Conservation (phyloP, 2,329 filamentous ascomycete species). For the Ophiosphaerella narmari region DNA sequence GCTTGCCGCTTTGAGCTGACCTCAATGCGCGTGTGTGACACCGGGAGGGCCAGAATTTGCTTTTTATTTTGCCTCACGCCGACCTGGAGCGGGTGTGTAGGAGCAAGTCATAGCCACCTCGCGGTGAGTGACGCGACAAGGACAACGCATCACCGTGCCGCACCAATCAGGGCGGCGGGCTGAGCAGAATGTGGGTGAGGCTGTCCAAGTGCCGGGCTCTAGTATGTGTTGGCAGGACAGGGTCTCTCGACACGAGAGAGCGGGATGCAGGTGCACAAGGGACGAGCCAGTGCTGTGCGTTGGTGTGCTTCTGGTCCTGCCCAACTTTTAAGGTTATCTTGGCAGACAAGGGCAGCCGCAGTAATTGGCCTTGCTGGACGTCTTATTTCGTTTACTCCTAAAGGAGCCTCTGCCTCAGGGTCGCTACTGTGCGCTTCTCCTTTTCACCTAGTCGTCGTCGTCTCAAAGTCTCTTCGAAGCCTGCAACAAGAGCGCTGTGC, state of each 20-base stretch:
- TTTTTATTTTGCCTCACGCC: neutral
- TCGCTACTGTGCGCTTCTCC: conserved; percentile 19
- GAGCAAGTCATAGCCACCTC: neutral
- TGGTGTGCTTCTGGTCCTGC: neutral
- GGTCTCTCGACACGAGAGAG: conserved; percentile 9
- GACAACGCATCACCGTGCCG: conserved; percentile 27
- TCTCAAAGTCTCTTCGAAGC: neutral
- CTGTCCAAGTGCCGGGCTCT: conserved; percentile 17
- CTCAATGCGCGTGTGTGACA: too few relatives aligned
- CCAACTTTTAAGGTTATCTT: conserved; percentile 12
- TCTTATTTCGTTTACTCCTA: conserved; percentile 25
- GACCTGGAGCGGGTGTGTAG: too few relatives aligned
- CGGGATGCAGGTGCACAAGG: neutral
- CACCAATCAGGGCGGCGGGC: conserved; percentile 1
- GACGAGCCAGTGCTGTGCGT: neutral
- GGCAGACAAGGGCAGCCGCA: conserved; percentile 8
- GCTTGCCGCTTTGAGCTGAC: too few relatives aligned
- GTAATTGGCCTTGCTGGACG: conserved; percentile 12
- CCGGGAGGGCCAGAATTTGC: too few relatives aligned
- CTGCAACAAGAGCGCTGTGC: conserved; percentile 4
- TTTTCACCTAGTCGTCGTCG: conserved; percentile 17
- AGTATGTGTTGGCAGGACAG: conserved; percentile 2
- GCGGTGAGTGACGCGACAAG: conserved; percentile 27
- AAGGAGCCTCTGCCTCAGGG: conserved; percentile 16
- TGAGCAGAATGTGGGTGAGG: neutral